Evolutionary conservation across 2,329 filamentous ascomycete genomes (phyloP).

Genomic region (Fusarium duplospermum): DNA sequence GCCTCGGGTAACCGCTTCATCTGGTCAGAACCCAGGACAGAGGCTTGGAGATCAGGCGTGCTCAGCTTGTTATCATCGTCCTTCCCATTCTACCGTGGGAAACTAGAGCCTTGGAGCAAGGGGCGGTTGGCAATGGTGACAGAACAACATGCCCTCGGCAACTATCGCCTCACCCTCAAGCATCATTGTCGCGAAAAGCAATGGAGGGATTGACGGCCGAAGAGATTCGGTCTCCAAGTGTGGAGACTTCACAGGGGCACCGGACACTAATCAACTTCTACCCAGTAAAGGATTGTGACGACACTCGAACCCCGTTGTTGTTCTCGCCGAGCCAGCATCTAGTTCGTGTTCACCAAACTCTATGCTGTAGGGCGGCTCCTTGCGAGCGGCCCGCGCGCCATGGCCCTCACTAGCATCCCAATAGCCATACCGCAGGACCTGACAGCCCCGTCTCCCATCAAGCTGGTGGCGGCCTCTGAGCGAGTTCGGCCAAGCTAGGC

Average conservation of each 20-base stretch:
- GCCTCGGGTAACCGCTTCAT: conserved; percentile 31
- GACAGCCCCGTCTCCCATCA: conserved; percentile 19
- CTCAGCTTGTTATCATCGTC: not conserved
- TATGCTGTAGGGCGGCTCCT: conserved; percentile 32
- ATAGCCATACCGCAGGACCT: conserved; percentile 33
- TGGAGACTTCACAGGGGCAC: conserved; percentile 21
- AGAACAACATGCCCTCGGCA: not conserved
- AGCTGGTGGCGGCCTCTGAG: conserved; percentile 22
- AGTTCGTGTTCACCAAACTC: conserved; percentile 25
- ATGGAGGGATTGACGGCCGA: conserved; percentile 14
- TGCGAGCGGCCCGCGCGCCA: conserved; percentile 38
- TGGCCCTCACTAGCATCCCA: conserved; percentile 32
- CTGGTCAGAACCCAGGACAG: conserved; percentile 19
- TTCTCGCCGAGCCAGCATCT: conserved; percentile 15
- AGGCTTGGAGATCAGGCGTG: conserved; percentile 11
- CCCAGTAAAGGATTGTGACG: conserved; percentile 23
- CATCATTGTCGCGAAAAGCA: conserved; percentile 1
- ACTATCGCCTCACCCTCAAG: not conserved
- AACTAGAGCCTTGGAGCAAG: not conserved
- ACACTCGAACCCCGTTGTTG: conserved; percentile 7
- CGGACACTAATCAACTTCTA: conserved; percentile 28
- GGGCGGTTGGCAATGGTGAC: not conserved
- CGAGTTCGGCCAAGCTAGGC: conserved; percentile 14
- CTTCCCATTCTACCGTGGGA: not conserved
- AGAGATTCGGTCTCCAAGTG: conserved; percentile 25